Evolutionary conservation across 176 grass and related monocot genomes (phyloP).

Genomic region (Ensete ventricosum): DNA sequence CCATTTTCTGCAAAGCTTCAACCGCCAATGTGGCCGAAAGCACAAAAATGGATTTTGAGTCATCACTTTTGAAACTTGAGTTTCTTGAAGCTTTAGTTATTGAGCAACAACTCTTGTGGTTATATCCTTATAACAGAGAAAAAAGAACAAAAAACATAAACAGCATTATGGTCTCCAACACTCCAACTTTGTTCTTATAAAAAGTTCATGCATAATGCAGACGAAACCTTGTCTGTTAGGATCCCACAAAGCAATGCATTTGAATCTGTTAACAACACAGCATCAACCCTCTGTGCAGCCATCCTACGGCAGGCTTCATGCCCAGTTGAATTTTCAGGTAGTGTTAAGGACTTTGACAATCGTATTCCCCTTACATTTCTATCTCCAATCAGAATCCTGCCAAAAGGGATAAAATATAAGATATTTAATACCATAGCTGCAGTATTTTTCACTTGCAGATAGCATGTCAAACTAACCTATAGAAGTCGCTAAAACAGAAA

Average conservation of each 20-base stretch:
- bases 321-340: constrained; percentile 65
- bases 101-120: constrained; percentile 79
- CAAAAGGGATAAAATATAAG: constrained; percentile 11
- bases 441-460: background rate
- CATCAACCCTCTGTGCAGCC: constrained; percentile 69
- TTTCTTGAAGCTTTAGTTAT: constrained; percentile 91
- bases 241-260: constrained; percentile 89
- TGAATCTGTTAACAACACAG: constrained; percentile 84
- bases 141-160: background rate
- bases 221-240: constrained; percentile 81
- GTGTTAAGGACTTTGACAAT: constrained; percentile 85
- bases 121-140: constrained; percentile 44
- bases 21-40: constrained; percentile 74
- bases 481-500: no score
- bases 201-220: background rate
- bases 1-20: constrained; percentile 97
- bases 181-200: background rate
- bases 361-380: constrained; percentile 84
- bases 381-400: constrained; percentile 31
- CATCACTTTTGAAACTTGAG: constrained; percentile 88
- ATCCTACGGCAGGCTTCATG: constrained; percentile 81
- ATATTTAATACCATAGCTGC: background rate
- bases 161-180: background rate
- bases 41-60: constrained; percentile 85
- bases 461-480: background rate